These are phyloP conservation scores for Ulota crispa DNA, from an alignment of 225 moss, liverwort and hornwort species.

Conservation along the genomic window DNA sequence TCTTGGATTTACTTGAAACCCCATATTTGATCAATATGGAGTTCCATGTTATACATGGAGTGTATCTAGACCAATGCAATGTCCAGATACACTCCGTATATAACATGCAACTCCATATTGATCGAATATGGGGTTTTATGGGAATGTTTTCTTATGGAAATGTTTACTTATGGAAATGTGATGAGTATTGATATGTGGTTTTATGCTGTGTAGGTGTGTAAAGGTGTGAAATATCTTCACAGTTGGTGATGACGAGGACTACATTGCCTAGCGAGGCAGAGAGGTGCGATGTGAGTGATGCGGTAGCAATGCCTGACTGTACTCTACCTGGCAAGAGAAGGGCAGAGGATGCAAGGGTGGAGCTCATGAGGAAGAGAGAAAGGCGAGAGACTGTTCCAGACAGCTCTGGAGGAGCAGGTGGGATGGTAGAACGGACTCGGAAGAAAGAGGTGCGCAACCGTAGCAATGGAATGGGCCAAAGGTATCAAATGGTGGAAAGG, in stretches of 20 bases:
- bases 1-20: neutral
- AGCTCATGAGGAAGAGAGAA: conserved; percentile 48
- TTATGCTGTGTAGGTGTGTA: conserved; percentile 5
- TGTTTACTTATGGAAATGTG: neutral
- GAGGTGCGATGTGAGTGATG: conserved; percentile 32
- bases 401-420: conserved; percentile 56
- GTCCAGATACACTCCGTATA: too few relatives aligned
- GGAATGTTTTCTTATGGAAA: too few relatives aligned
- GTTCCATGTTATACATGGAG: too few relatives aligned
- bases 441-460: conserved; percentile 59
- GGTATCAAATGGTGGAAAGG: conserved; percentile 39
- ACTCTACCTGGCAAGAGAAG: conserved; percentile 28
- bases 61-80: too few relatives aligned
- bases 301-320: conserved; percentile 15
- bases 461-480: conserved; percentile 62
- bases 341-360: conserved; percentile 33
- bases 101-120: too few relatives aligned
- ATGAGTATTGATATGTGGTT: neutral
- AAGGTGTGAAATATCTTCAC: neutral
- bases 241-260: conserved; percentile 34
- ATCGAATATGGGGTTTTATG: too few relatives aligned
- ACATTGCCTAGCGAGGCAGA: conserved; percentile 39
- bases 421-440: conserved; percentile 50
- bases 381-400: conserved; percentile 59
- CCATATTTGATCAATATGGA: too few relatives aligned